Evolutionary conservation across 805 yeast genomes (phyloP).

Genomic region (Huiozyma sinensis): DNA sequence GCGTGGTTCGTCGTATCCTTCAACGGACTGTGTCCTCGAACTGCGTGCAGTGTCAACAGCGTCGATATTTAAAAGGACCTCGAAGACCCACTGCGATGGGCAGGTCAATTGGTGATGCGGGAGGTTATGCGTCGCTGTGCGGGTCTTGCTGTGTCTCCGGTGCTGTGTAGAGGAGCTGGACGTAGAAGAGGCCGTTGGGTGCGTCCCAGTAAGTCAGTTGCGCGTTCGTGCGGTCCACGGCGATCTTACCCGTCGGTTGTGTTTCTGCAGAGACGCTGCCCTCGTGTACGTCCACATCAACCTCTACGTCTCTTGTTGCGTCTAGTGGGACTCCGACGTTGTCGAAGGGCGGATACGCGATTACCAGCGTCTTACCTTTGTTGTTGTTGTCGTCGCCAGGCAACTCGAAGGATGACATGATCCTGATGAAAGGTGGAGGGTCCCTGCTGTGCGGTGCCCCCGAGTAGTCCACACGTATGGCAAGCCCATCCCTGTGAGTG

Average conservation of each 20-base stretch:
- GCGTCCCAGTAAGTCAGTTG: conserved; percentile 65
- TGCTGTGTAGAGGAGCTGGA: conserved; percentile 51
- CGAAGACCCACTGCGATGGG: too few species aligned
- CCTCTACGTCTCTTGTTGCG: conserved; percentile 43
- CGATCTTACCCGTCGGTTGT: conserved; percentile 6
- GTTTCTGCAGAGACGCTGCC: conserved; percentile 21
- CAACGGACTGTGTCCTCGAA: too few species aligned
- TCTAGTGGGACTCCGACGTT: conserved; percentile 53
- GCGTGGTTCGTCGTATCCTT: too few species aligned
- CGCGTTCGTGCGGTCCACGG: conserved; percentile 27
- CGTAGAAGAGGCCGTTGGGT: conserved; percentile 54
- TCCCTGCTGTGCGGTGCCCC: conserved; percentile 18
- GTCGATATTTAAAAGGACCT: too few species aligned
- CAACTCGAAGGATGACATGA: conserved; percentile 73
- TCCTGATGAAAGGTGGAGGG: conserved; percentile 50
- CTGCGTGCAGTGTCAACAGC: too few species aligned
- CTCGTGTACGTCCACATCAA: conserved; percentile 28
- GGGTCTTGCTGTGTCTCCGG: too few species aligned
- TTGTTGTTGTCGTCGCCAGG: conserved; percentile 38
- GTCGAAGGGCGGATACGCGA: conserved; percentile 88
- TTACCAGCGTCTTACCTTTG: conserved; percentile 44
- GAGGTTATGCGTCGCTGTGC: too few species aligned
- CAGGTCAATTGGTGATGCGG: too few species aligned
- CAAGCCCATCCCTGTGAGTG: conserved; percentile 51
- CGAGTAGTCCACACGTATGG: conserved; percentile 44